Percentiles rank a stretch among this genome's conserved stretches.
Conservation (phyloP, 2,329 filamentous ascomycete species). For the Botryotinia calthae region DNA sequence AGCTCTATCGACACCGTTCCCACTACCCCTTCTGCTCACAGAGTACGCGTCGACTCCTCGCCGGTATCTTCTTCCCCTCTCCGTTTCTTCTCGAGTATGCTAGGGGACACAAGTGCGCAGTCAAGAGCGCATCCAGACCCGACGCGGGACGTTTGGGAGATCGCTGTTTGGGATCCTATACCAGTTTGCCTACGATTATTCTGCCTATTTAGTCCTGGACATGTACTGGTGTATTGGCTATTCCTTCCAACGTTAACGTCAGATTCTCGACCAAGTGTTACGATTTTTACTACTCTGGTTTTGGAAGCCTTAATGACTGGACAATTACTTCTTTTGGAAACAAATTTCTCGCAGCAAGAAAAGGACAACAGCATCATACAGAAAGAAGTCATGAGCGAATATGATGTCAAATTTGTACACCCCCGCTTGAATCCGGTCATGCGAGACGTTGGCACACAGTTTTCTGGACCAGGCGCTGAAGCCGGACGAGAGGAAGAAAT, state of each 20-base stretch:
- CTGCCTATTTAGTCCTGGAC: conserved; percentile 88
- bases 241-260: conserved; percentile 75
- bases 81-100: conserved; percentile 65
- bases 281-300: conserved; percentile 77
- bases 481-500: conserved; percentile 45
- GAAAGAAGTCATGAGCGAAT: conserved; percentile 90
- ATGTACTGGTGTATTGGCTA: conserved; percentile 86
- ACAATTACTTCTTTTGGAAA: conserved; percentile 72
- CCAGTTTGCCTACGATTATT: conserved; percentile 80
- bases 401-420: conserved; percentile 93
- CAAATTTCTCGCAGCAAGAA: conserved; percentile 75
- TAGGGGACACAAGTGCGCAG: conserved; percentile 70
- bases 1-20: conserved; percentile 73
- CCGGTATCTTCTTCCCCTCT: conserved; percentile 76
- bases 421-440: conserved; percentile 81
- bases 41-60: conserved; percentile 84
- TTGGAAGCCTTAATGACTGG: conserved; percentile 71
- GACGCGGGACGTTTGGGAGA: conserved; percentile 87
- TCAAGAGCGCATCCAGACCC: conserved; percentile 81
- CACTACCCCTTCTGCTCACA: conserved; percentile 78
- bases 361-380: conserved; percentile 84
- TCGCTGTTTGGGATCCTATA: conserved; percentile 89
- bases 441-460: conserved; percentile 76
- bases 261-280: conserved; percentile 80
- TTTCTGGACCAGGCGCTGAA: conserved; percentile 43